Percentiles rank a stretch among this genome's conserved stretches.
Evolutionary conservation across 495 filamentous ascomycete species (phyloP).

Genomic region (Daldinia childiae): DNA sequence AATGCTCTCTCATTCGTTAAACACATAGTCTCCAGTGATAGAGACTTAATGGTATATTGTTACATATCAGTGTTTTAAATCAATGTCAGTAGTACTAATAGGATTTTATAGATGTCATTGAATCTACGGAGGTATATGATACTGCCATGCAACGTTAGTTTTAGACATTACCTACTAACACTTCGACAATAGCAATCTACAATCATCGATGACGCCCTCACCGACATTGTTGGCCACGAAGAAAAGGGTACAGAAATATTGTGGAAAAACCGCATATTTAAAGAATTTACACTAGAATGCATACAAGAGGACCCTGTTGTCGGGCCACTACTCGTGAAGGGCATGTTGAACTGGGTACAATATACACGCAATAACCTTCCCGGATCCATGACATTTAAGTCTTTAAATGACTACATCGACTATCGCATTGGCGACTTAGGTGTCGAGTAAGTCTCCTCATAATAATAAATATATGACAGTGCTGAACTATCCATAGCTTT

Average conservation of each 20-base stretch:
- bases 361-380: constrained; percentile 14
- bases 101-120: constrained; percentile 10
- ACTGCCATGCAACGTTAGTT: not conserved
- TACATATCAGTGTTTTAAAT: too few species aligned
- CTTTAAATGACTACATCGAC: constrained; percentile 6
- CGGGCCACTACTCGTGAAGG: not conserved
- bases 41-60: too few species aligned
- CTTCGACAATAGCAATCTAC: too few species aligned
- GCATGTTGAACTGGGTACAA: constrained; percentile 16
- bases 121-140: constrained; percentile 10
- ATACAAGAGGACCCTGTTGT: too few species aligned
- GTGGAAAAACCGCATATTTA: too few species aligned
- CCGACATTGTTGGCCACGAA: too few species aligned
- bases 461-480: not conserved
- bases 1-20: too few species aligned
- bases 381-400: constrained; percentile 7
- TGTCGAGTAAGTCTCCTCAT: not conserved
- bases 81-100: not conserved
- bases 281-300: too few species aligned
- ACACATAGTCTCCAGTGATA: too few species aligned
- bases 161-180: not conserved
- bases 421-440: constrained; percentile 20
- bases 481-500: constrained; percentile 15
- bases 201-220: too few species aligned
- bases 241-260: too few species aligned